Percentiles rank a stretch among this genome's conserved stretches.
phyloP scores from a whole-genome alignment of 257 asterid species.

The Solanum bukasovii region DNA sequence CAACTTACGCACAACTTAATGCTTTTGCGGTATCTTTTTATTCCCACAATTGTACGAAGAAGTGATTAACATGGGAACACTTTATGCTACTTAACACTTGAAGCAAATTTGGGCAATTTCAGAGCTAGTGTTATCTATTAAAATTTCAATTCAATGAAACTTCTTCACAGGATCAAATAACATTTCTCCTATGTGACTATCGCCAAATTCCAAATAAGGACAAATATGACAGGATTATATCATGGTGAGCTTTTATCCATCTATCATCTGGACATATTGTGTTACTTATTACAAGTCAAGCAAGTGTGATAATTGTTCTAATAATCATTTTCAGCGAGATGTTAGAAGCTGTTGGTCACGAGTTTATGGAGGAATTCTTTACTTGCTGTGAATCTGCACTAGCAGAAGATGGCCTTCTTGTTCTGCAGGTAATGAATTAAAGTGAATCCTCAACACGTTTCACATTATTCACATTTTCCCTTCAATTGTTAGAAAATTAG shows the following conservation, averaged over 20 bases:
- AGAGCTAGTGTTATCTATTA: neutral
- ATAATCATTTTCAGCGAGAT: neutral
- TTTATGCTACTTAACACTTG: neutral
- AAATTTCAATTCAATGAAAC: neutral
- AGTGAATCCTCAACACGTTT: slow-evolving; percentile 36
- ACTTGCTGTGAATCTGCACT: neutral
- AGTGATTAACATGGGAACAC: neutral
- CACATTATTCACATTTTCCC: neutral
- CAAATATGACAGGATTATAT: slow-evolving; percentile 73
- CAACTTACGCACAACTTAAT: too few relatives aligned
- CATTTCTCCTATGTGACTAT: slow-evolving; percentile 68
- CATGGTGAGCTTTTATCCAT: slow-evolving; percentile 19
- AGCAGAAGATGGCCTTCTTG: neutral
- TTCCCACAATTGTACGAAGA: neutral
- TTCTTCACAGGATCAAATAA: slow-evolving; percentile 48
- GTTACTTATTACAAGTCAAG: neutral
- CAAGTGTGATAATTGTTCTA: neutral
- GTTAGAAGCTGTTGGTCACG: neutral
- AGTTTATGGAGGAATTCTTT: neutral
- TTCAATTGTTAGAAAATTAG: neutral
- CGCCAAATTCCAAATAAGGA: slow-evolving; percentile 51
- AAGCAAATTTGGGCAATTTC: neutral
- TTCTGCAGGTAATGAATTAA: slow-evolving; percentile 26
- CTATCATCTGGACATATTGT: neutral
- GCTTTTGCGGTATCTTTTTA: too few relatives aligned